Evolutionary conservation across 179 eudicot species (phyloP).

Genomic region (Spinacia oleracea): DNA sequence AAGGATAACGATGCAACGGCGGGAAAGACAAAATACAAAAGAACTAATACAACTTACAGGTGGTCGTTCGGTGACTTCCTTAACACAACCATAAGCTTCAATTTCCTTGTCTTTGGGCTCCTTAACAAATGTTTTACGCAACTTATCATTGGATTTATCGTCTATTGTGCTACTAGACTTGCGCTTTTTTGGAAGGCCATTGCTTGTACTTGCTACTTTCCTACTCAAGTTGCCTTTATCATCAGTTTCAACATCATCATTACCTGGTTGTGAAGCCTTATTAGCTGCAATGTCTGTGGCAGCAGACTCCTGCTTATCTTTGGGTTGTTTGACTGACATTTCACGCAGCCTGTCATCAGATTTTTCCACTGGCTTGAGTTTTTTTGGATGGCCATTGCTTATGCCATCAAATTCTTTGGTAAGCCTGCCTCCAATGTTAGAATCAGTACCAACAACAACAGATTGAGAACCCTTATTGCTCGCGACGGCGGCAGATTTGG

Average conservation of each 20-base stretch:
- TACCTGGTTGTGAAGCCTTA: slow-evolving; percentile 22
- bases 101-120: slow-evolving; percentile 18
- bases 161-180: neutral
- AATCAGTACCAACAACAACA: slow-evolving; percentile 17
- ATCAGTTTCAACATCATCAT: slow-evolving; percentile 2
- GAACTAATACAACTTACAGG: slow-evolving; percentile 51
- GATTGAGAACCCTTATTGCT: slow-evolving; percentile 25
- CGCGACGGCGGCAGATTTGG: slow-evolving; percentile 20
- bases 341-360: neutral
- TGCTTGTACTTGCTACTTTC: slow-evolving; percentile 20
- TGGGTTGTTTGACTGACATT: slow-evolving; percentile 1
- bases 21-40: neutral
- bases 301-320: slow-evolving; percentile 12
- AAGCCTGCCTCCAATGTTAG: slow-evolving; percentile 13
- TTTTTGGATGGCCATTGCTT: slow-evolving; percentile 15
- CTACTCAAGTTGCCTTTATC: slow-evolving; percentile 7
- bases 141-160: slow-evolving; percentile 30
- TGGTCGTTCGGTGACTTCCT: slow-evolving; percentile 63
- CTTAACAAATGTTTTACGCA: slow-evolving; percentile 26
- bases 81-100: slow-evolving; percentile 34
- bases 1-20: neutral
- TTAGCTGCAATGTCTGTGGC: neutral
- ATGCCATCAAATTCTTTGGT: slow-evolving; percentile 13
- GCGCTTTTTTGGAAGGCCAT: slow-evolving; percentile 20
- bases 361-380: slow-evolving; percentile 28